Conservation (phyloP, 805 yeast genomes). For the Wickerhamomyces chambardii region DNA sequence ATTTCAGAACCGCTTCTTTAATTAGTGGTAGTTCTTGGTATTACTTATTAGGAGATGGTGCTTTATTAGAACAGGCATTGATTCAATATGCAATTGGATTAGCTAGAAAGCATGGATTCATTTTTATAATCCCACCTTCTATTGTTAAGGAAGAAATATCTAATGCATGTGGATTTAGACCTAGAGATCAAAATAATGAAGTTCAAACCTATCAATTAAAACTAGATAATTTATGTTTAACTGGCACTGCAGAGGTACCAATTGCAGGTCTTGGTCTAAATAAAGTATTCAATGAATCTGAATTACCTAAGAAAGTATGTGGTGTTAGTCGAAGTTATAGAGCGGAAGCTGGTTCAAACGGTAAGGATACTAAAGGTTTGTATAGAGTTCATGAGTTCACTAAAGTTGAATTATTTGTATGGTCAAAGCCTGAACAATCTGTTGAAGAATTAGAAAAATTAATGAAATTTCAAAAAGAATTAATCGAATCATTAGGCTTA, state of each 20-base stretch:
- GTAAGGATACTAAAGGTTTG: conserved; percentile 83
- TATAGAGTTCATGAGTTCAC: conserved; percentile 96
- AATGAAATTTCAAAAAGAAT: conserved; percentile 51
- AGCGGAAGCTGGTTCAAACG: conserved; percentile 97
- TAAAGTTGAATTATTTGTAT: conserved; percentile 84
- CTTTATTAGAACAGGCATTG: conserved; percentile 81
- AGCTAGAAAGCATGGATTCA: conserved; percentile 63
- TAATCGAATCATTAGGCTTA: conserved; percentile 62
- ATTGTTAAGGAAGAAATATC: conserved; percentile 72
- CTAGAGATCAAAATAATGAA: conserved; percentile 81
- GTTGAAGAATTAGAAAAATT: conserved; percentile 47
- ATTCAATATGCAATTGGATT: conserved; percentile 64
- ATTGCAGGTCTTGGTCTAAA: conserved; percentile 72
- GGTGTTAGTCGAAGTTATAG: conserved; percentile 85
- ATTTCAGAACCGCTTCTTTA: conserved; percentile 62
- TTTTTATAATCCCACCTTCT: conserved; percentile 74
- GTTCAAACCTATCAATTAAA: conserved; percentile 70
- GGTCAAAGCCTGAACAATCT: conserved; percentile 45
- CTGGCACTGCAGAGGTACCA: conserved; percentile 96
- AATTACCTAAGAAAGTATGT: conserved; percentile 51
- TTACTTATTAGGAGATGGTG: conserved; percentile 78
- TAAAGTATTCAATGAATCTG: conserved; percentile 27
- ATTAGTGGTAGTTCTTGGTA: conserved; percentile 83
- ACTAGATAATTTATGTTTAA: conserved; percentile 50
- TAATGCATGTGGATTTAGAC: conserved; percentile 89